Base-by-base conservation (phyloP, 2,329 filamentous ascomycete species). In the Aspergillus phoenicis region DNA sequence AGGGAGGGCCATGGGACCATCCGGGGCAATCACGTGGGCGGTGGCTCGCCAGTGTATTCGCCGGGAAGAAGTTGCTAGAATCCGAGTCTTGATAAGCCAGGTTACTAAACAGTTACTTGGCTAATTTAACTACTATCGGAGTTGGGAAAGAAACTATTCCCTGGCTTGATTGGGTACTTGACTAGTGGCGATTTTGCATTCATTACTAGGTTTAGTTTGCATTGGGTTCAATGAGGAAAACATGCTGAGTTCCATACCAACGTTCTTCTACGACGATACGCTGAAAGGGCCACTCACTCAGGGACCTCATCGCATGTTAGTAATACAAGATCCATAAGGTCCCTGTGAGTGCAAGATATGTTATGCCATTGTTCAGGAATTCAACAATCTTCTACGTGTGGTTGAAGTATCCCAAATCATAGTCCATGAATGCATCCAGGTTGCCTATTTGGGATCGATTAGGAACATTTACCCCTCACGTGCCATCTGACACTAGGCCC, bases 391-490 rank as follows among this genome's bases (percentile, higher is more conserved):
- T 36, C 11, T 6, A 10, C 20, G 13, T 24, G 15, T 49, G 13
- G 22, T 30, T 36, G 11, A 13, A 13, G 10, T 36, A 36, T 36
- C 20, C 20, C 33, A 36, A 15, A 36, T 2, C 3, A 36, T 13
- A 13, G 11, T 36, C 11, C 10, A 36, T 36, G 33, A 36, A 36
- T 36, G 33, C 33, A 36, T 13, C 10, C 33, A 36, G 33, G 13
- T 36, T 36, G 11, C 33, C 33, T 36, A 13, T 36, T 15, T 15
- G 33, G 33, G 33, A 36, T 11, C 1, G 45, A 49, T 49, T 49
- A 49, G 45, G 45, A 24, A 49, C 22, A 45, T 62, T 58, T 59
- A 55, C 39, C 45, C 59, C 62, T 68, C 67, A 69, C 66, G 67
- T 70, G 66, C 15, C 17, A 33, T 8, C 2, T 13, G 20, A 11